Evolutionary conservation across 495 filamentous ascomycete species (phyloP).

Genomic region (Aspergillus leporis): DNA sequence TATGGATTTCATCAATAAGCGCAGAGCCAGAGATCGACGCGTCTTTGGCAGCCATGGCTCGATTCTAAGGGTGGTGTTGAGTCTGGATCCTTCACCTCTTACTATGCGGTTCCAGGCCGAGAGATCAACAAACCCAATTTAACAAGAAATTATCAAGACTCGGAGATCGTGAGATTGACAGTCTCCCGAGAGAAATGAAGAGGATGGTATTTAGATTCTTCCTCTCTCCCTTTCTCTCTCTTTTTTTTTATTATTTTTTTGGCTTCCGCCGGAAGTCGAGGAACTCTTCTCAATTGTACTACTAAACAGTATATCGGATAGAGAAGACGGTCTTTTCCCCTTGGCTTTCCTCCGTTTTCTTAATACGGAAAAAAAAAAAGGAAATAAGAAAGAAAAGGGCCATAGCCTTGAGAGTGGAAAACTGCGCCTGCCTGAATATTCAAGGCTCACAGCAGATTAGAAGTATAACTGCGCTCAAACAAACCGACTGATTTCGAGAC

Average conservation of each 20-base stretch:
- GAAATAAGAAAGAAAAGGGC: background rate
- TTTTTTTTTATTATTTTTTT: too few relatives aligned
- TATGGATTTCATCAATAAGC: conserved; percentile 4
- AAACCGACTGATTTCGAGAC: background rate
- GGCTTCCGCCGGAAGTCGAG: background rate
- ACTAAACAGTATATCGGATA: background rate
- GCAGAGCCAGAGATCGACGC: conserved; percentile 15
- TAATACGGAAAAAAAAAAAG: background rate
- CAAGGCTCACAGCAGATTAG: background rate
- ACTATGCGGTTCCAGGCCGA: conserved; percentile 26
- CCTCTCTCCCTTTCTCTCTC: too few relatives aligned
- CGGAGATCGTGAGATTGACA: conserved; percentile 13
- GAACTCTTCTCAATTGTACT: background rate
- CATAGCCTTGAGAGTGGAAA: background rate
- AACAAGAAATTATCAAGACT: conserved; percentile 20
- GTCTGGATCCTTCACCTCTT: conserved; percentile 11
- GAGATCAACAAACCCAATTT: conserved; percentile 29
- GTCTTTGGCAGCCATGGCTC: conserved; percentile 19
- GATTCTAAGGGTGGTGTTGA: background rate
- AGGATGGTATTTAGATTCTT: background rate
- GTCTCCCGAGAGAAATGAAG: conserved; percentile 7
- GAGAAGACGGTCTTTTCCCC: too few relatives aligned
- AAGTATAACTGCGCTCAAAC: background rate
- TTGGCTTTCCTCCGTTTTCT: too few relatives aligned
- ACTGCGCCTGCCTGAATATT: conserved; percentile 4